Percentiles rank a stretch among this genome's conserved stretches.
These are phyloP conservation scores for Ganoderma lucidum DNA, from an alignment of 1,284 basidiomycete species.

Conservation along the genomic window DNA sequence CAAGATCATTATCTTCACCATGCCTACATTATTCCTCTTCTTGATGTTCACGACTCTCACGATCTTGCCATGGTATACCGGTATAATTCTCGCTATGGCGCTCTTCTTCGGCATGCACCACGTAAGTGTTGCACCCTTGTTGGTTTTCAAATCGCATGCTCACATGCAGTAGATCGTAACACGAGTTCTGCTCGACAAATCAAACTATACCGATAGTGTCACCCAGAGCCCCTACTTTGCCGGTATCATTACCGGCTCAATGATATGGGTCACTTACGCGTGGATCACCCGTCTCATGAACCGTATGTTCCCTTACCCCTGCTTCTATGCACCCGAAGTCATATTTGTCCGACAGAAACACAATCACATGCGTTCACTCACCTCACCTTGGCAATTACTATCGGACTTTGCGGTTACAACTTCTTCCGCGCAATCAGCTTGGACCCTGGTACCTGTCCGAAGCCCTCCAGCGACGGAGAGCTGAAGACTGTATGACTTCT, in stretches of 20 bases:
- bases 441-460: constrained; percentile 91
- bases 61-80: constrained; percentile 90
- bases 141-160: constrained; percentile 30
- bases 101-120: constrained; percentile 95
- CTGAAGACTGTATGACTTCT: constrained; percentile 73
- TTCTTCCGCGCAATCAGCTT: constrained; percentile 90
- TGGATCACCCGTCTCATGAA: constrained; percentile 83
- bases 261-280: constrained; percentile 87
- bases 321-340: not conserved
- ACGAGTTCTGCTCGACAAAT: constrained; percentile 81
- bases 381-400: constrained; percentile 75
- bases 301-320: constrained; percentile 51
- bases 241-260: constrained; percentile 86
- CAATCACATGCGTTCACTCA: constrained; percentile 81
- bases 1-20: constrained; percentile 79
- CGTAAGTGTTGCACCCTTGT: constrained; percentile 53
- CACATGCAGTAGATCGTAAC: constrained; percentile 69
- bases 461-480: constrained; percentile 81
- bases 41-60: constrained; percentile 86
- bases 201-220: constrained; percentile 80
- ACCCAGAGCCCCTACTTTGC: constrained; percentile 90
- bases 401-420: constrained; percentile 84
- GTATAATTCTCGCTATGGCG: constrained; percentile 81
- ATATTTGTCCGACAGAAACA: constrained; percentile 56
- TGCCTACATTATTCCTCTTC: constrained; percentile 84